Evolutionary conservation across 345 rosid genomes (phyloP).

Genomic region (Lumnitzera racemosa): DNA sequence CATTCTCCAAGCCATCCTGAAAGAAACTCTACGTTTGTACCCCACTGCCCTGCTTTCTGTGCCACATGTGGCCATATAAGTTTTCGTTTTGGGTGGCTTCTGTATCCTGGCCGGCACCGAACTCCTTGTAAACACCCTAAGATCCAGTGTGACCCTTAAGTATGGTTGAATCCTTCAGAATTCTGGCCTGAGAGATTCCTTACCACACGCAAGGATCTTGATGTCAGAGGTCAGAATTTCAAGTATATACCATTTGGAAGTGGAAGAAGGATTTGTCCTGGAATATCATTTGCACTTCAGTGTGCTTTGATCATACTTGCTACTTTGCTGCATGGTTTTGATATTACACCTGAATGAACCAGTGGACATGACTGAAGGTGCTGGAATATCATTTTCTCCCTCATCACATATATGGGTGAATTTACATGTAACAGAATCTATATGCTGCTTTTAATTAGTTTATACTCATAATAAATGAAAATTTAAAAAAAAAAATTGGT

Average conservation of each 20-base stretch:
- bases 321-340: constrained; percentile 24
- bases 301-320: constrained; percentile 22
- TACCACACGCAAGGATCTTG: constrained; percentile 16
- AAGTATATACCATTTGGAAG: constrained; percentile 36
- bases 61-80: constrained; percentile 17
- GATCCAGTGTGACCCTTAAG: constrained; percentile 21
- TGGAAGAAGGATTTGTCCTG: constrained; percentile 37
- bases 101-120: constrained; percentile 21
- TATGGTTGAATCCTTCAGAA: constrained; percentile 27
- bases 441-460: too few species aligned
- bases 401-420: not conserved
- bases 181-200: constrained; percentile 38
- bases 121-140: constrained; percentile 23
- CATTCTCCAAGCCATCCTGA: constrained; percentile 24
- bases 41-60: constrained; percentile 25
- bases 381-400: constrained; percentile 15
- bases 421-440: too few species aligned
- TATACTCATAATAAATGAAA: too few species aligned
- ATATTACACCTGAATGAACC: constrained; percentile 8
- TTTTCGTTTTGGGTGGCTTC: constrained; percentile 19
- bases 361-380: constrained; percentile 18
- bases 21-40: constrained; percentile 35
- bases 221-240: constrained; percentile 25
- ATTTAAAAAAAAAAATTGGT: too few species aligned
- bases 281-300: constrained; percentile 14